Evolutionary conservation across 306 rosid species (phyloP).

Genomic region (Sophora flavescens): DNA sequence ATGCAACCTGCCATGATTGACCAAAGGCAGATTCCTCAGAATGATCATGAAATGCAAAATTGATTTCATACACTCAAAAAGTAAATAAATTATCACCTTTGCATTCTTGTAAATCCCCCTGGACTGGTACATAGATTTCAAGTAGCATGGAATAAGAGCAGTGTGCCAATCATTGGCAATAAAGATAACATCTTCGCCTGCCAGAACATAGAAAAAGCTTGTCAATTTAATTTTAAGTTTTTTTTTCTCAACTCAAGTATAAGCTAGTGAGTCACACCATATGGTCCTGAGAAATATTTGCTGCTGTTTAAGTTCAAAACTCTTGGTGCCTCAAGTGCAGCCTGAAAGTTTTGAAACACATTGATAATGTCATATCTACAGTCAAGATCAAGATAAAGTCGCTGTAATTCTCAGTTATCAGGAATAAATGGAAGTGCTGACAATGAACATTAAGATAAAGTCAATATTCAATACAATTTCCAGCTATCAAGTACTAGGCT

Average conservation of each 20-base stretch:
- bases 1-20: slow-evolving; percentile 64
- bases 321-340: slow-evolving; percentile 87
- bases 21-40: slow-evolving; percentile 30
- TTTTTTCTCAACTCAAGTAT: not conserved
- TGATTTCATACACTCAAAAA: slow-evolving; percentile 3
- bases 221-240: slow-evolving; percentile 24
- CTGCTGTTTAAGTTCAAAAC: slow-evolving; percentile 66
- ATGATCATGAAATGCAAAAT: slow-evolving; percentile 1
- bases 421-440: not conserved
- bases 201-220: slow-evolving; percentile 28
- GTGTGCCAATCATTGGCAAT: slow-evolving; percentile 86
- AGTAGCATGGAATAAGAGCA: slow-evolving; percentile 75
- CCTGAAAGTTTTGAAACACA: slow-evolving; percentile 56
- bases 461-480: not conserved
- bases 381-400: not conserved
- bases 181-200: slow-evolving; percentile 81
- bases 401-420: too few species aligned
- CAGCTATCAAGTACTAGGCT: not conserved
- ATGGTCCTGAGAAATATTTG: slow-evolving; percentile 76
- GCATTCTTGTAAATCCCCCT: slow-evolving; percentile 64
- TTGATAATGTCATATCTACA: slow-evolving; percentile 31
- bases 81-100: slow-evolving; percentile 49
- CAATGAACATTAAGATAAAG: slow-evolving; percentile 7
- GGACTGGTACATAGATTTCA: slow-evolving; percentile 66
- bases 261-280: slow-evolving; percentile 59